Conservation (phyloP, 2,329 filamentous ascomycete genomes). For the Sarocladiaceae sp. region DNA sequence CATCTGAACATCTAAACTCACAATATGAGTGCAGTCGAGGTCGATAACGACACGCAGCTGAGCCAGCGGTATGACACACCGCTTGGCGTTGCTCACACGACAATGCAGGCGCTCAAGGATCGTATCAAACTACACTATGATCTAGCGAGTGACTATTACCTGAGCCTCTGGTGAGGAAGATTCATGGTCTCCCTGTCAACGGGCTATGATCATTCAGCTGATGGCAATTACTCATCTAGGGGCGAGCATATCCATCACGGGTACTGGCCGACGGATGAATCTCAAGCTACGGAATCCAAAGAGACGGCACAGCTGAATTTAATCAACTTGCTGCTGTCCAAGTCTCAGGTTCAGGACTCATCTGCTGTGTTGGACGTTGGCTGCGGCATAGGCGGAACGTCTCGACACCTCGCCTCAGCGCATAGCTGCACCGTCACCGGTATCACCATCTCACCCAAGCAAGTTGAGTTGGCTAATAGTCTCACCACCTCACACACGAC, state of each 20-base stretch:
- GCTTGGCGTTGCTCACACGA: conserved; percentile 37
- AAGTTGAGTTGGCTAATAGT: conserved; percentile 52
- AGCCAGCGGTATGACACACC: conserved; percentile 40
- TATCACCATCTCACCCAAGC: conserved; percentile 53
- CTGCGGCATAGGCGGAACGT: conserved; percentile 54
- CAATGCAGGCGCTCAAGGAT: conserved; percentile 46
- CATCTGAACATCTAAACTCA: no score
- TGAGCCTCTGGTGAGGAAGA: conserved; percentile 46
- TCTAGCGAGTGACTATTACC: conserved; percentile 55
- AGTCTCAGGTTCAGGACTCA: conserved; percentile 15
- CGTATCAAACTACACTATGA: conserved; percentile 56
- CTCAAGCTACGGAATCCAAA: conserved; percentile 44
- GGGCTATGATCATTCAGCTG: conserved; percentile 12
- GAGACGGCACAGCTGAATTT: conserved; percentile 52
- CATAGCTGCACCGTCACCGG: conserved; percentile 49
- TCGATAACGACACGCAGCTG: conserved; percentile 26
- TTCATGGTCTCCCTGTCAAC: conserved; percentile 7
- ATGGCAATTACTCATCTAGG: conserved; percentile 27
- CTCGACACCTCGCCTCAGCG: conserved; percentile 46
- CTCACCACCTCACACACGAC: conserved; percentile 32
- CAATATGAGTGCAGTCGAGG: no score
- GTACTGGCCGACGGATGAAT: conserved; percentile 45
- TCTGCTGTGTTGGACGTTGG: conserved; percentile 48
- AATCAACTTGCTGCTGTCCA: conserved; percentile 47
- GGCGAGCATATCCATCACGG: conserved; percentile 60